Conservation (phyloP, 176 grass and related monocot species). For the Triticum aestivum region DNA sequence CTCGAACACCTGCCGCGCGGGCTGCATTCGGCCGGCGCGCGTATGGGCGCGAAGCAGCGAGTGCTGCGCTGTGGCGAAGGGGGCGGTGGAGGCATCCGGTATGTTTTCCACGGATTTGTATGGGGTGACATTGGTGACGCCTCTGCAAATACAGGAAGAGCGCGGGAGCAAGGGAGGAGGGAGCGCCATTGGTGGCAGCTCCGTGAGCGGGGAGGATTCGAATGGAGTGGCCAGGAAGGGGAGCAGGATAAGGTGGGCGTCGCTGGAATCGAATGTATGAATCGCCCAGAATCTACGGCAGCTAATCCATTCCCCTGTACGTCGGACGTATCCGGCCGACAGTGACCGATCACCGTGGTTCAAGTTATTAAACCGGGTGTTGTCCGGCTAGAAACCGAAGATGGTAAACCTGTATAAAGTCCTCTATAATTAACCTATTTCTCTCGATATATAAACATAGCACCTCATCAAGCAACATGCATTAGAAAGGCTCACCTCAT, state of each 20-base stretch:
- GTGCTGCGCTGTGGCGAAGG: slow-evolving; percentile 10
- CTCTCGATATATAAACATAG: no score
- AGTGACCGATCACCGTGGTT: no score
- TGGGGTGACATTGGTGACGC: not conserved
- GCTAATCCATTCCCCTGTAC: no score
- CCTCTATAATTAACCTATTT: no score
- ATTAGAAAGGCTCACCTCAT: no score
- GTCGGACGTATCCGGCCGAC: no score
- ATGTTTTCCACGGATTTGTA: not conserved
- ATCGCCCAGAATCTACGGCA: no score
- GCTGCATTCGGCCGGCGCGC: slow-evolving; percentile 48
- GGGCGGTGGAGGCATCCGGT: not conserved
- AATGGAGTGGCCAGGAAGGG: slow-evolving; percentile 25
- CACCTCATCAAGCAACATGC: no score
- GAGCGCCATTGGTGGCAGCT: slow-evolving; percentile 30
- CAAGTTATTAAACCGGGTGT: no score
- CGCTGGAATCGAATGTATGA: no score
- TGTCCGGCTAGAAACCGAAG: no score
- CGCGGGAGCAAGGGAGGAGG: slow-evolving; percentile 7
- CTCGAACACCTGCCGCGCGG: slow-evolving; percentile 50
- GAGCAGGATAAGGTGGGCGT: not conserved
- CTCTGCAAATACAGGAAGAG: slow-evolving; percentile 11
- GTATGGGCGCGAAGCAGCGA: slow-evolving; percentile 35
- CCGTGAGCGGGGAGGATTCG: slow-evolving; percentile 6
- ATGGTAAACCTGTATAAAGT: no score